phyloP scores from a whole-genome alignment of 441 rosid species.

The Macaranga tanarius region DNA sequence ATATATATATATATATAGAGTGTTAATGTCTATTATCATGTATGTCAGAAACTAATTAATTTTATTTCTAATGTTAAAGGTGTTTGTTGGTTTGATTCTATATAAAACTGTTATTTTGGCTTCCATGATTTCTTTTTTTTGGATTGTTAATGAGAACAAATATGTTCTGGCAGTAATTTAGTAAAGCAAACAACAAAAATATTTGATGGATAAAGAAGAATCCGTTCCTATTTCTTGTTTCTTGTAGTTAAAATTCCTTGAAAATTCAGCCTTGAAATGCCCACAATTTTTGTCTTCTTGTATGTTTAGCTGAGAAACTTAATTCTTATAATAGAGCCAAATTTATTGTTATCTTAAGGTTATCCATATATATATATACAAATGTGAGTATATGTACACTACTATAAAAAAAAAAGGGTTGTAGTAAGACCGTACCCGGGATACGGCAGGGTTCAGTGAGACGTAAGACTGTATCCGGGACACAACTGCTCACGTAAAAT shows the following conservation, averaged over 20 bases:
- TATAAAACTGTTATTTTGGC: too few species aligned
- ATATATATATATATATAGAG: too few species aligned
- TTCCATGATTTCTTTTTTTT: too few species aligned
- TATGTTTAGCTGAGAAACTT: not conserved
- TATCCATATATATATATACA: not conserved
- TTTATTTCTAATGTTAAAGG: not conserved
- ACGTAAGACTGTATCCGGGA: too few species aligned
- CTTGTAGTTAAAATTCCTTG: not conserved
- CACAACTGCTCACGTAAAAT: too few species aligned
- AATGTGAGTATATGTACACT: too few species aligned
- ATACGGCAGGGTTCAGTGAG: too few species aligned
- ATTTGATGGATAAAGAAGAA: not conserved
- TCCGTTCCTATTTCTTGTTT: not conserved
- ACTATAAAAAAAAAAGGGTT: too few species aligned
- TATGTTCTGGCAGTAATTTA: too few species aligned
- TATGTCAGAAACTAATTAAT: not conserved
- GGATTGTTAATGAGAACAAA: too few species aligned
- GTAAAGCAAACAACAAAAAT: not conserved
- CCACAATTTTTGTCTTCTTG: slow-evolving; percentile 1
- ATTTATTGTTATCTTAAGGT: not conserved
- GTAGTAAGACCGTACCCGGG: too few species aligned
- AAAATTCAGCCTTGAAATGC: not conserved
- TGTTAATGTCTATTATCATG: not conserved
- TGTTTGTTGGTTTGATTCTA: not conserved
- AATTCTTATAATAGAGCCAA: not conserved